These are phyloP conservation scores for Populus tomentosa DNA, from an alignment of 441 rosid species.

Conservation along the genomic window DNA sequence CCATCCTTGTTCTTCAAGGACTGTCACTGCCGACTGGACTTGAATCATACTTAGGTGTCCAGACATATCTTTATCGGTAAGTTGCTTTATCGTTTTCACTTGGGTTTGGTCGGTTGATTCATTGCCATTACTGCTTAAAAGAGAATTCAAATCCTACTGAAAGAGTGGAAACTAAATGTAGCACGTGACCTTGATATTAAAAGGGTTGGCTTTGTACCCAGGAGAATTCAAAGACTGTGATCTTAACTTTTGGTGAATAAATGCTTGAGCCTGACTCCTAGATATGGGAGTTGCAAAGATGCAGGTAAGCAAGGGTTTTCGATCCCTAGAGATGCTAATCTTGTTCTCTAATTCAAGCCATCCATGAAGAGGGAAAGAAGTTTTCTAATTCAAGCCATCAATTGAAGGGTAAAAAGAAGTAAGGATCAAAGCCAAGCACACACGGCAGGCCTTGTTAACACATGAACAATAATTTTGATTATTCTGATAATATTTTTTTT, in stretches of 20 bases:
- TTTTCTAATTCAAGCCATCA: too few species aligned
- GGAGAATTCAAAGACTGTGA: not conserved
- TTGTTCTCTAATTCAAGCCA: not conserved
- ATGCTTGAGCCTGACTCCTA: not conserved
- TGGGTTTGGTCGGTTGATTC: not conserved
- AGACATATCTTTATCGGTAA: not conserved
- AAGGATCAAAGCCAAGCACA: too few species aligned
- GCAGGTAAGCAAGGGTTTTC: not conserved
- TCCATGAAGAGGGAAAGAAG: too few species aligned
- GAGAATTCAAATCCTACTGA: not conserved
- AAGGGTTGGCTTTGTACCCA: not conserved
- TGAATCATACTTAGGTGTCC: not conserved
- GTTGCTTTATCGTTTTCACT: not conserved
- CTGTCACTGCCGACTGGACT: conserved; percentile 7
- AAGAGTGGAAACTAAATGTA: not conserved
- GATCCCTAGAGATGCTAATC: not conserved
- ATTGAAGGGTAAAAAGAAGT: too few species aligned
- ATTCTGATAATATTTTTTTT: too few species aligned
- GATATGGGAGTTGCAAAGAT: not conserved
- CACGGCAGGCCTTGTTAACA: too few species aligned
- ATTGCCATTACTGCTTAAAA: not conserved
- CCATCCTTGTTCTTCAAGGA: not conserved
- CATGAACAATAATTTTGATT: too few species aligned
- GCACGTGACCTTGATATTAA: not conserved
- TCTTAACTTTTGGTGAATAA: not conserved